A percentile compares a stretch with the other conserved stretches of the same genome.
These are phyloP conservation scores for Clathrus columnatus DNA, from an alignment of 768 basidiomycete species.

Conservation along the genomic window DNA sequence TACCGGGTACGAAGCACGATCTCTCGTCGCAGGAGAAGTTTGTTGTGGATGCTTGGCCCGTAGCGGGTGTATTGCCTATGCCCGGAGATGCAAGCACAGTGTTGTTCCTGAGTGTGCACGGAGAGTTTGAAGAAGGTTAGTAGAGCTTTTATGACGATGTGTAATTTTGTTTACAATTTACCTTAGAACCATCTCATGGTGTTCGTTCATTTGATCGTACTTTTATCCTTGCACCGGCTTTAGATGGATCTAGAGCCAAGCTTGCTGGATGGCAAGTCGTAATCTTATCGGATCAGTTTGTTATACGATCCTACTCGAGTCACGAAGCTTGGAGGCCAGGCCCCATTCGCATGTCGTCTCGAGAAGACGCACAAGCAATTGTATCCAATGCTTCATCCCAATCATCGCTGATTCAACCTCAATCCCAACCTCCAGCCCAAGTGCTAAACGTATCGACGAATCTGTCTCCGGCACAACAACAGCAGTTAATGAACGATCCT, in stretches of 20 bases:
- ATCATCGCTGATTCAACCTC: constrained; percentile 18
- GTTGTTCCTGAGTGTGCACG: constrained; percentile 72
- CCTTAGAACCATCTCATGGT: constrained; percentile 61
- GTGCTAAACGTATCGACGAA: not conserved
- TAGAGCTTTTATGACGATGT: constrained; percentile 1
- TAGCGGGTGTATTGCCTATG: constrained; percentile 49
- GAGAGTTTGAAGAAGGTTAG: constrained; percentile 86
- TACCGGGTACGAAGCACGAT: constrained; percentile 81
- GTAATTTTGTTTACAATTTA: constrained; percentile 1
- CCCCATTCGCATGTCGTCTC: constrained; percentile 62
- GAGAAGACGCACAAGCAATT: constrained; percentile 22
- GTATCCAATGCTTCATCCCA: constrained; percentile 20
- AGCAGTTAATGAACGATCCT: not conserved
- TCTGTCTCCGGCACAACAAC: not conserved
- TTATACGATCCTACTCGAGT: constrained; percentile 76
- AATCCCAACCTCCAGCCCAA: constrained; percentile 23
- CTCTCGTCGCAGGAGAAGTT: constrained; percentile 75
- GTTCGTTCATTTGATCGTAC: constrained; percentile 90
- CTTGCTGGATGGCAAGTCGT: constrained; percentile 81
- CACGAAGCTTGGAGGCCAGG: constrained; percentile 73
- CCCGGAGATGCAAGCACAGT: constrained; percentile 27
- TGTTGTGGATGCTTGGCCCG: constrained; percentile 77
- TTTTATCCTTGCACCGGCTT: constrained; percentile 76
- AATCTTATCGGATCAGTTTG: constrained; percentile 83
- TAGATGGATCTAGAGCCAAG: constrained; percentile 78